Evolutionary conservation across 495 filamentous ascomycete genomes (phyloP).

Genomic region (Tuber melanosporum): DNA sequence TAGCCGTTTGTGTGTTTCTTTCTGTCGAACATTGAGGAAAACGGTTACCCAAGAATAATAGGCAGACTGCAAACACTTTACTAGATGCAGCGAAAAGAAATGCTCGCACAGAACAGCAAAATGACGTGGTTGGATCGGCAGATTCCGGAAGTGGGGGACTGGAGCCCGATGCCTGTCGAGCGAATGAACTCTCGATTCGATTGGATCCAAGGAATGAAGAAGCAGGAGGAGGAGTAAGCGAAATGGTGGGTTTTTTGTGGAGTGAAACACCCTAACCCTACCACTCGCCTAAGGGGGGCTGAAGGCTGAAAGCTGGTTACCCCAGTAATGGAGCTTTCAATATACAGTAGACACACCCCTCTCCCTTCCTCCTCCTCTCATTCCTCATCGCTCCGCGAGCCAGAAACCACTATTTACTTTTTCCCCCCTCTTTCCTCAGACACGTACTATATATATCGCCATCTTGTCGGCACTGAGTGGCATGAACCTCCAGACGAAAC

Average conservation of each 20-base stretch:
- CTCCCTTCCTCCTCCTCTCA: not conserved
- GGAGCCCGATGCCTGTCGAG: not conserved
- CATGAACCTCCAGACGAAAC: not conserved
- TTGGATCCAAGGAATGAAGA: not conserved
- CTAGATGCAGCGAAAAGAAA: not conserved
- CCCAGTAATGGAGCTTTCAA: not conserved
- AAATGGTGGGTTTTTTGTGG: not conserved
- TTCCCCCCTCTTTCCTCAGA: not conserved
- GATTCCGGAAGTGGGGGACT: not conserved
- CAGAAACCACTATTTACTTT: not conserved
- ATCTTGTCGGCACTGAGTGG: not conserved
- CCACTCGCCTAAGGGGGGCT: not conserved
- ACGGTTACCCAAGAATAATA: not conserved
- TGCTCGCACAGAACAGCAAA: not conserved
- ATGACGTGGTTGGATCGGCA: constrained; percentile 1
- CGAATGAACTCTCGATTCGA: not conserved
- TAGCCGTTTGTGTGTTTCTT: not conserved
- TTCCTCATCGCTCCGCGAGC: not conserved
- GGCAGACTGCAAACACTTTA: not conserved
- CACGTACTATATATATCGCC: not conserved
- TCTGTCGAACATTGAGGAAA: not conserved
- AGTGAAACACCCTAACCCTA: constrained; percentile 1
- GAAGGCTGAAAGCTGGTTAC: not conserved
- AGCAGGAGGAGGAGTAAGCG: not conserved
- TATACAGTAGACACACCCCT: not conserved